Percentiles rank a stretch among this genome's conserved stretches.
Conservation (phyloP, 805 yeast species). For the Ogataea paraovalis region DNA sequence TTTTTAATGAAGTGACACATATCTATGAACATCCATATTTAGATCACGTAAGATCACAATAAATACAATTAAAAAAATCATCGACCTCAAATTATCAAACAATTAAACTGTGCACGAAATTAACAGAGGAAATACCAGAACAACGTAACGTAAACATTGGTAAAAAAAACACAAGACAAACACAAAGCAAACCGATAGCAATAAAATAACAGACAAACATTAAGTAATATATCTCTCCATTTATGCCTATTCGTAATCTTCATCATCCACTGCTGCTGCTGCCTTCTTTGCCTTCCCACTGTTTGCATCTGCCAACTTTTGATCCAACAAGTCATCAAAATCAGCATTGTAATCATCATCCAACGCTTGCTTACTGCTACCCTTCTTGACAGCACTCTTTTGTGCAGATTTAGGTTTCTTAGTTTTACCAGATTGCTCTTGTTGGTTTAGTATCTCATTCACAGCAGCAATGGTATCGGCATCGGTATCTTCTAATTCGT, state of each 20-base stretch:
- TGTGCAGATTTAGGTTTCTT: background rate
- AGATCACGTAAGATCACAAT: too few species aligned
- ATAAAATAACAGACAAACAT: too few species aligned
- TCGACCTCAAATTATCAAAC: too few species aligned
- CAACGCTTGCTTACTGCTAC: slow-evolving; percentile 16
- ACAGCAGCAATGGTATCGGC: background rate
- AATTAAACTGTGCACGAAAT: too few species aligned
- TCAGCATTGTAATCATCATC: slow-evolving; percentile 18
- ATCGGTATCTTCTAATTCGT: background rate
- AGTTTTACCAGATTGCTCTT: background rate
- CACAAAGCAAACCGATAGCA: too few species aligned
- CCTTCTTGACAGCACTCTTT: slow-evolving; percentile 7
- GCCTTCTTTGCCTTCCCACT: background rate
- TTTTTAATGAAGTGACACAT: too few species aligned
- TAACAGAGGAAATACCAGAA: background rate
- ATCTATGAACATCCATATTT: too few species aligned
- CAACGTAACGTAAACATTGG: background rate
- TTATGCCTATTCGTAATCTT: background rate
- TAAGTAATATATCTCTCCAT: too few species aligned
- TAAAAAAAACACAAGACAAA: background rate
- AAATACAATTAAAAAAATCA: too few species aligned
- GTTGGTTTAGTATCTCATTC: background rate
- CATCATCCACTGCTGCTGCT: background rate
- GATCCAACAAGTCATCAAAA: slow-evolving; percentile 5
- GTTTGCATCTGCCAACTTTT: background rate